Conservation (phyloP, 345 rosid genomes). For the Cardamine occulta region DNA sequence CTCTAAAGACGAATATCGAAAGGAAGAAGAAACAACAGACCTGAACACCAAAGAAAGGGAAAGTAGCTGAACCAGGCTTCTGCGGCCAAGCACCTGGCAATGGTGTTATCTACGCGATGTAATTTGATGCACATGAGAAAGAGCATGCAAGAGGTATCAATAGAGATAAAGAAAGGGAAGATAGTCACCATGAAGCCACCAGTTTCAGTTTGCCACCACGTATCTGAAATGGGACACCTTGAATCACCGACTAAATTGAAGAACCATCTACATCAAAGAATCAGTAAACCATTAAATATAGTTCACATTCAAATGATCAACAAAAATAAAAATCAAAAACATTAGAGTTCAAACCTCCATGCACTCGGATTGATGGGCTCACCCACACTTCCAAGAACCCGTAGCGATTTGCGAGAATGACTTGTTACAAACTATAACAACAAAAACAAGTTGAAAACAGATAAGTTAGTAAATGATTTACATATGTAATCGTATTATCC, state of each 20-base stretch:
- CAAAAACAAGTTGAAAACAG: neutral
- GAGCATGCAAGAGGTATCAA: constrained; percentile 18
- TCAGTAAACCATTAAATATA: constrained; percentile 21
- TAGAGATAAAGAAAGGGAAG: constrained; percentile 7
- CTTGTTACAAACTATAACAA: constrained; percentile 73
- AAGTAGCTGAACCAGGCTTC: constrained; percentile 99
- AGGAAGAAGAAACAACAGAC: constrained; percentile 45
- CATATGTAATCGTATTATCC: constrained; percentile 7
- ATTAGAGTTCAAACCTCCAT: constrained; percentile 72
- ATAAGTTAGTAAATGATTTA: neutral
- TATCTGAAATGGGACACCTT: constrained; percentile 94
- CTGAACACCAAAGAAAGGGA: constrained; percentile 99
- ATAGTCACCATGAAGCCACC: constrained; percentile 90
- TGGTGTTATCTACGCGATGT: constrained; percentile 79
- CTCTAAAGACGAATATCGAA: constrained; percentile 1
- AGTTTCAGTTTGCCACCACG: constrained; percentile 99
- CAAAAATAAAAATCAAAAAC: constrained; percentile 30
- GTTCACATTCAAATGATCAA: neutral
- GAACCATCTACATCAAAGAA: constrained; percentile 71
- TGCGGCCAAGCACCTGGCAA: constrained; percentile 99
- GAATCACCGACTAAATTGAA: constrained; percentile 89
- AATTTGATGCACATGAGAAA: constrained; percentile 30
- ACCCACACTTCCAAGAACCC: constrained; percentile 99
- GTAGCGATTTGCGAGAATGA: constrained; percentile 86
- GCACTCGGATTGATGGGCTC: constrained; percentile 99